Evolutionary conservation across 2,329 filamentous ascomycete genomes (phyloP).

Genomic region (Orbilia quercus): DNA sequence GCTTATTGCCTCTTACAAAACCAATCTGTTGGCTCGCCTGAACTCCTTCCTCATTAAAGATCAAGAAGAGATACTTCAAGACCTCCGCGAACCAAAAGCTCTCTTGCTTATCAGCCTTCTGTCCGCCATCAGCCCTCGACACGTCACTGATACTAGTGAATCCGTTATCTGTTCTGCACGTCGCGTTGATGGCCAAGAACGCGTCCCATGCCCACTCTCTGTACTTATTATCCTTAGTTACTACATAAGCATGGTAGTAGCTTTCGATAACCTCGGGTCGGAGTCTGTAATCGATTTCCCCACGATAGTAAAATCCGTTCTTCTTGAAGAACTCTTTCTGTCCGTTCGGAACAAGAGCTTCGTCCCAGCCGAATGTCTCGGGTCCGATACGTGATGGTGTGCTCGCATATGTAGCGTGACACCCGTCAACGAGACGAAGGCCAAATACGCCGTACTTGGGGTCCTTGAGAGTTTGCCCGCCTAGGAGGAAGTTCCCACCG

Average conservation of each 20-base stretch:
- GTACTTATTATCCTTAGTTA: slow-evolving; percentile 78
- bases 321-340: slow-evolving; percentile 72
- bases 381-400: slow-evolving; percentile 81
- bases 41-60: slow-evolving; percentile 63
- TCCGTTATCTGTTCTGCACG: slow-evolving; percentile 73
- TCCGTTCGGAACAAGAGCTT: slow-evolving; percentile 65
- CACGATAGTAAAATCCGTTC: slow-evolving; percentile 77
- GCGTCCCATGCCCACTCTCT: slow-evolving; percentile 86
- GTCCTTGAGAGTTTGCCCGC: slow-evolving; percentile 74
- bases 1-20: slow-evolving; percentile 63
- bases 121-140: slow-evolving; percentile 71
- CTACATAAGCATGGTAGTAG: slow-evolving; percentile 85
- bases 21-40: slow-evolving; percentile 51
- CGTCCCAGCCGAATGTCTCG: slow-evolving; percentile 74
- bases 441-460: slow-evolving; percentile 79
- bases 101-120: slow-evolving; percentile 77
- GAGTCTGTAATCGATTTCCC: slow-evolving; percentile 72
- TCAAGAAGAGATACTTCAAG: slow-evolving; percentile 83
- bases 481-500: slow-evolving; percentile 85
- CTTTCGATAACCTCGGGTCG: slow-evolving; percentile 85
- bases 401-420: slow-evolving; percentile 76
- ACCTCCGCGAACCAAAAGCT: slow-evolving; percentile 90
- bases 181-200: slow-evolving; percentile 76
- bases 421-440: slow-evolving; percentile 75
- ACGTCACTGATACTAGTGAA: slow-evolving; percentile 76